These are phyloP conservation scores for Ophiostoma pallidulum DNA, from an alignment of 2,329 filamentous ascomycete species.

Conservation along the genomic window DNA sequence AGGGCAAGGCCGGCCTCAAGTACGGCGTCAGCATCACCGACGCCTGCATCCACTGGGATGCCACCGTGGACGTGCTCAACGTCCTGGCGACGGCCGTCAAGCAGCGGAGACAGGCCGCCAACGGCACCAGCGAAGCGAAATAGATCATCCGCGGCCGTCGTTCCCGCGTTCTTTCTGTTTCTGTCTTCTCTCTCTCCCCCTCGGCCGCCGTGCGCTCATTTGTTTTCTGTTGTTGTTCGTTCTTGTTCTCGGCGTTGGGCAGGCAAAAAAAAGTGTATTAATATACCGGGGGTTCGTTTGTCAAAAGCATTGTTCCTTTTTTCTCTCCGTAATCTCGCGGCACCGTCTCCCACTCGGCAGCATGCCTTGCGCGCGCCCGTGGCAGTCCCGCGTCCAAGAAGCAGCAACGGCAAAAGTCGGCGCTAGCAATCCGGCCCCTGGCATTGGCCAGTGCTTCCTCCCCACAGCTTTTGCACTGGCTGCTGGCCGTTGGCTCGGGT, in stretches of 20 bases:
- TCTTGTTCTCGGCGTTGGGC: neutral
- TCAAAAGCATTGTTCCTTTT: neutral
- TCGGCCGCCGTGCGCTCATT: no score
- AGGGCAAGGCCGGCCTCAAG: conserved; percentile 76
- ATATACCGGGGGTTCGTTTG: no score
- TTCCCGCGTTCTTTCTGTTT: no score
- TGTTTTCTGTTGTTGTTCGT: neutral
- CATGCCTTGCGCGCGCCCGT: no score
- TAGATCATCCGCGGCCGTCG: no score
- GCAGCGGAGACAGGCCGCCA: conserved; percentile 49
- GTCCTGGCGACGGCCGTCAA: conserved; percentile 71
- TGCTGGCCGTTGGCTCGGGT: neutral
- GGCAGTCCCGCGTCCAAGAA: no score
- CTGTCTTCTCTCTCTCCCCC: no score
- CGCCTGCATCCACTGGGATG: conserved; percentile 91
- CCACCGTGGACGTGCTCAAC: conserved; percentile 71
- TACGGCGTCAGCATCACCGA: conserved; percentile 97
- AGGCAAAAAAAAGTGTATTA: neutral
- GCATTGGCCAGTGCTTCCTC: no score
- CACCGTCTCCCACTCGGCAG: no score
- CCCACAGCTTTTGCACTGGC: conserved; percentile 1
- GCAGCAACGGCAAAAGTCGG: no score
- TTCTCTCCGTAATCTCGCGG: no score
- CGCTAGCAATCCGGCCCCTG: conserved; percentile 4
- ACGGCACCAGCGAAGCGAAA: conserved; percentile 21